Evolutionary conservation across 2,329 filamentous ascomycete genomes (phyloP).

Genomic region (Colletotrichum simmondsii): DNA sequence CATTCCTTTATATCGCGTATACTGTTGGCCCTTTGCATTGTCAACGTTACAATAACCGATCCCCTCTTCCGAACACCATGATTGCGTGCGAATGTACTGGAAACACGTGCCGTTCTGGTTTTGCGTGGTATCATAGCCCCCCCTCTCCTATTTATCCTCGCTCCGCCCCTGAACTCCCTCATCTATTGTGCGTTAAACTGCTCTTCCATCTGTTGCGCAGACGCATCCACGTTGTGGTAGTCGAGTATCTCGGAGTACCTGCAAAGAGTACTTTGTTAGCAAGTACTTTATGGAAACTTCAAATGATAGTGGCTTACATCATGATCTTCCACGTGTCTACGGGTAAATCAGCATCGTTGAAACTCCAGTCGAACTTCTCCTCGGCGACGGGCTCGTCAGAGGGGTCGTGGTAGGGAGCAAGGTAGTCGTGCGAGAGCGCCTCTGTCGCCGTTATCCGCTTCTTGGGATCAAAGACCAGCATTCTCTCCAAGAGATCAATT

Average conservation of each 20-base stretch:
- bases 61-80: constrained; percentile 35
- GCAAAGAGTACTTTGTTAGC: constrained; percentile 35
- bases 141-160: constrained; percentile 24
- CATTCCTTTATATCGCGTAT: constrained; percentile 35
- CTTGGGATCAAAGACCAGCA: constrained; percentile 99
- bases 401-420: constrained; percentile 96
- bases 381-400: constrained; percentile 95
- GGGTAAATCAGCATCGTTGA: constrained; percentile 96
- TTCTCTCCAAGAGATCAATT: constrained; percentile 91
- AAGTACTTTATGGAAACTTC: no score
- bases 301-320: constrained; percentile 77
- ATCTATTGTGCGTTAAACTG: constrained; percentile 50
- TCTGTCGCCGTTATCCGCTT: constrained; percentile 90
- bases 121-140: constrained; percentile 37
- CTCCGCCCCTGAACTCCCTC: constrained; percentile 3
- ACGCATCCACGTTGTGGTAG: constrained; percentile 90
- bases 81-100: constrained; percentile 35
- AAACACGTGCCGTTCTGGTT: constrained; percentile 31
- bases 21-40: constrained; percentile 34
- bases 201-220: constrained; percentile 43
- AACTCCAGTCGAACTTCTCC: constrained; percentile 99
- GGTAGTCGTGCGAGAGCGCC: constrained; percentile 90
- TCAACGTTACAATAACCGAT: constrained; percentile 33
- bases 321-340: constrained; percentile 99
- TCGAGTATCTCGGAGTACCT: constrained; percentile 99